phyloP scores from a whole-genome alignment of 2,329 filamentous ascomycete genomes.

The Aspergillus brasiliensis region DNA sequence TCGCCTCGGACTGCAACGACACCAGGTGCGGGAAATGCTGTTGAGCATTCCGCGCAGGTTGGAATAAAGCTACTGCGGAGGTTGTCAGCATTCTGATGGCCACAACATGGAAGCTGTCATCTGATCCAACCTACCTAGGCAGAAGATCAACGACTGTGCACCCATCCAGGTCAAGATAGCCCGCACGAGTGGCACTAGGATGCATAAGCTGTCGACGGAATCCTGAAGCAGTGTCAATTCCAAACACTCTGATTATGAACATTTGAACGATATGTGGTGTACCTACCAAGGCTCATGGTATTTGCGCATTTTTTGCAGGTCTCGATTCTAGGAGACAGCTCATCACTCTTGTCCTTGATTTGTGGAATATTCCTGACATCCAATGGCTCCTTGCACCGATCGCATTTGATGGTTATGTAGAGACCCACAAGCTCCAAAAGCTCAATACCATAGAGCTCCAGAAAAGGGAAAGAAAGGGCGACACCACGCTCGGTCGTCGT shows the following conservation, averaged over 20 bases:
- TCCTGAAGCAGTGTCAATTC: constrained; percentile 28
- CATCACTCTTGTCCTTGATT: constrained; percentile 45
- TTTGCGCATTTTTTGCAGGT: constrained; percentile 60
- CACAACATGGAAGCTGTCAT: background rate
- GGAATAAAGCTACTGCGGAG: constrained; percentile 71
- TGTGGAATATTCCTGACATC: constrained; percentile 70
- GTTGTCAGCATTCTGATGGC: constrained; percentile 5
- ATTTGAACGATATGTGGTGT: background rate
- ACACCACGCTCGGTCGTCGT: constrained; percentile 64
- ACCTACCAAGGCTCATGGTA: constrained; percentile 49
- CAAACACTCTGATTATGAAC: background rate
- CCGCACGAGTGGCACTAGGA: constrained; percentile 70
- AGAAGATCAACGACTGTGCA: constrained; percentile 76
- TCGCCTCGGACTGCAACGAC: constrained; percentile 75
- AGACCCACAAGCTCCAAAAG: constrained; percentile 69
- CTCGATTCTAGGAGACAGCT: constrained; percentile 46
- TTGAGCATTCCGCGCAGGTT: constrained; percentile 76
- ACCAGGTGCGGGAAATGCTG: constrained; percentile 61
- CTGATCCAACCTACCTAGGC: constrained; percentile 55
- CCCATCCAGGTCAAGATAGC: constrained; percentile 75
- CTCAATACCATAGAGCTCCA: constrained; percentile 77
- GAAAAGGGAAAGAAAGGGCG: constrained; percentile 74
- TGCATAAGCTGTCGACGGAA: constrained; percentile 74
- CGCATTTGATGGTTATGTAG: constrained; percentile 73
- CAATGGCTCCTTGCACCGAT: constrained; percentile 72